These are phyloP conservation scores for Geoglossum glabrum DNA, from an alignment of 495 filamentous ascomycete genomes.

Conservation along the genomic window DNA sequence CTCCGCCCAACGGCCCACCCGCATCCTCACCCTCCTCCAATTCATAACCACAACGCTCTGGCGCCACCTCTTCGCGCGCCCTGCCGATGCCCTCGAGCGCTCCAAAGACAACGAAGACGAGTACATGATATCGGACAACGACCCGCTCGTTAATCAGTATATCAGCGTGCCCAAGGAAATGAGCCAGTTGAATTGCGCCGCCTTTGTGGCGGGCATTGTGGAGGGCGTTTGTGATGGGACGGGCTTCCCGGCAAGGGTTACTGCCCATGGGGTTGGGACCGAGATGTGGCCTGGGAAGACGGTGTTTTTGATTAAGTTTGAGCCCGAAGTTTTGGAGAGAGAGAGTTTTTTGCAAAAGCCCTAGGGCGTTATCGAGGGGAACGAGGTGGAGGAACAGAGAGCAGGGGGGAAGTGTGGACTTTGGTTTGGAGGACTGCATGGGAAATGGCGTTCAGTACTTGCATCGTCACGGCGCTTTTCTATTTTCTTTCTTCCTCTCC, in stretches of 20 bases:
- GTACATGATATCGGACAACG: constrained; percentile 98
- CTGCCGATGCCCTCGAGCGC: constrained; percentile 83
- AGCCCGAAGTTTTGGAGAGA: constrained; percentile 70
- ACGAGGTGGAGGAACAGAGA: background rate
- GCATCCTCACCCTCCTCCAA: constrained; percentile 79
- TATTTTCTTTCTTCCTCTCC: background rate
- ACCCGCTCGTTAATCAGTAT: constrained; percentile 83
- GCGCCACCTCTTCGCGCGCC: constrained; percentile 75
- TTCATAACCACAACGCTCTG: constrained; percentile 83
- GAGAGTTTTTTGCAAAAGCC: constrained; percentile 45
- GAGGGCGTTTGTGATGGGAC: constrained; percentile 90
- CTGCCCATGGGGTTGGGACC: constrained; percentile 68
- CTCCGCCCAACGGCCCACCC: constrained; percentile 56
- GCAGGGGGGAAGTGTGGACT: background rate
- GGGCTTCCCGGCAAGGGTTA: constrained; percentile 72
- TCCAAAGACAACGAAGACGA: constrained; percentile 64
- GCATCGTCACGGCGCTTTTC: background rate
- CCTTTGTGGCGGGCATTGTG: constrained; percentile 84
- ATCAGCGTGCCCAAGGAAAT: constrained; percentile 87
- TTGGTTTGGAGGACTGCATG: background rate
- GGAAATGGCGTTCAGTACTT: background rate
- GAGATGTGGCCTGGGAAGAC: constrained; percentile 89
- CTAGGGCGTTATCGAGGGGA: background rate
- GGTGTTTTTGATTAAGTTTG: constrained; percentile 85
- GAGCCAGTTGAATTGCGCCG: constrained; percentile 88